Base-by-base conservation (phyloP, 108 stramenopile genomes). In the Bacterosira constricta region DNA sequence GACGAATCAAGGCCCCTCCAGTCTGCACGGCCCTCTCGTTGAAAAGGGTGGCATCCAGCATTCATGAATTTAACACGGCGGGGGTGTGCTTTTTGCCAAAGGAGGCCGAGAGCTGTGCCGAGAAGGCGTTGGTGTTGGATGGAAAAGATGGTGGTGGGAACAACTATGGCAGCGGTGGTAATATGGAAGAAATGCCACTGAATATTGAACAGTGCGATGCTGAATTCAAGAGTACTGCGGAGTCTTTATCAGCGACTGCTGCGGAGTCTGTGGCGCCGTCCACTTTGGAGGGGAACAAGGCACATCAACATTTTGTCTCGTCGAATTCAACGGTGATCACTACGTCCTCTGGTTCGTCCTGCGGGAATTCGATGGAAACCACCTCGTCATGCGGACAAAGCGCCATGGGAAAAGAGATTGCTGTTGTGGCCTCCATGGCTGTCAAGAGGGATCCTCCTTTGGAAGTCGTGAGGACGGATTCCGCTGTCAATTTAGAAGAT, bases 1-100 rank as follows among this genome's bases (percentile, higher is more conserved):
- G 72, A 4, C 49, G 72, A 13, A 64, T 73, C 63, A 73, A 73
- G 55, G 72, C 72, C 34, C 72, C 72, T 11, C 72, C 72, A 17
- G 30, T 64, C 34, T 73, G 72, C 47, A 23, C 25, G n/a, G 62
- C 26, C 29, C 27, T 36, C 18, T 30, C 72, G 1, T 23, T 73
- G 31, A 54, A 64, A 36, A 61, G 45, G 52, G 50, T 53, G 52
- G 62, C 72, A n/a, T 64, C 72, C 3, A 30, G 39, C 42, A 41
- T 57, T 26, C 36, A 36, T 23, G 66, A 67, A 21, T 29, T 67
- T 9, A 44, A 23, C 12, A 41, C 32, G 46, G 41, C 17, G 7
- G 51, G 26, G 41, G 26, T 73, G 37, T 72, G 71, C 38, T 63
- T 63, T 49, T 54, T 51, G 32, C 27, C 15, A 3, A 50, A 63